Conservation (phyloP, 2,329 filamentous ascomycete genomes). For the Corinectria fuckeliana region DNA sequence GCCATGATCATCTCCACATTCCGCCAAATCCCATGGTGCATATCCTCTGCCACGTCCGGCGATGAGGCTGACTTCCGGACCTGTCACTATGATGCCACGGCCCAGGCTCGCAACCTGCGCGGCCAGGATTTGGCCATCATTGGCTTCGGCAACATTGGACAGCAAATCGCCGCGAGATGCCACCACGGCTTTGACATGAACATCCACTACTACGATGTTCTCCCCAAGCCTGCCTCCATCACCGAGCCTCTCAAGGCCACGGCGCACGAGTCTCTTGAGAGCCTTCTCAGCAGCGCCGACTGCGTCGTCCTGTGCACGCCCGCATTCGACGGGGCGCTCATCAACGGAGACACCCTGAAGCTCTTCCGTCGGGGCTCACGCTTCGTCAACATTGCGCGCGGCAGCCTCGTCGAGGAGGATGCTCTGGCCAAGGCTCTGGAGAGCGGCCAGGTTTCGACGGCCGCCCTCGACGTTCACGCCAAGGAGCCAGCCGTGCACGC, state of each 20-base stretch:
- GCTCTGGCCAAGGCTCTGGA: slow-evolving; percentile 67
- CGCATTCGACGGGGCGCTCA: slow-evolving; percentile 51
- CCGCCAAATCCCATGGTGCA: slow-evolving; percentile 70
- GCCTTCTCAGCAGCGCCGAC: slow-evolving; percentile 60
- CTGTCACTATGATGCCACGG: slow-evolving; percentile 66
- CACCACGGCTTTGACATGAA: slow-evolving; percentile 68
- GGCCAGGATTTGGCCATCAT: slow-evolving; percentile 69
- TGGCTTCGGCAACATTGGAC: slow-evolving; percentile 72
- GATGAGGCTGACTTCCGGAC: slow-evolving; percentile 54
- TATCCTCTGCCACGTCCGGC: slow-evolving; percentile 56
- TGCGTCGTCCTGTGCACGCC: slow-evolving; percentile 70
- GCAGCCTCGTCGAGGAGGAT: slow-evolving; percentile 69
- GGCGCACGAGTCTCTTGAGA: slow-evolving; percentile 58
- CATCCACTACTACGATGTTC: slow-evolving; percentile 68
- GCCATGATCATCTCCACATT: slow-evolving; percentile 74
- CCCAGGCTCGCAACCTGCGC: slow-evolving; percentile 68
- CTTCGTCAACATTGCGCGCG: slow-evolving; percentile 71
- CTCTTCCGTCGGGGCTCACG: slow-evolving; percentile 61
- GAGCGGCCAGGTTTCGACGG: slow-evolving; percentile 54
- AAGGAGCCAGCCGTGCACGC: slow-evolving; percentile 63
- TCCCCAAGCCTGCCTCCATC: slow-evolving; percentile 52
- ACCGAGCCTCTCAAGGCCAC: slow-evolving; percentile 52
- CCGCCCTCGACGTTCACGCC: slow-evolving; percentile 70
- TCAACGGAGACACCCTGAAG: slow-evolving; percentile 55
- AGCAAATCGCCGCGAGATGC: slow-evolving; percentile 62